phyloP scores from a whole-genome alignment of 148 eudicot genomes.

The Pouteria glomerata region DNA sequence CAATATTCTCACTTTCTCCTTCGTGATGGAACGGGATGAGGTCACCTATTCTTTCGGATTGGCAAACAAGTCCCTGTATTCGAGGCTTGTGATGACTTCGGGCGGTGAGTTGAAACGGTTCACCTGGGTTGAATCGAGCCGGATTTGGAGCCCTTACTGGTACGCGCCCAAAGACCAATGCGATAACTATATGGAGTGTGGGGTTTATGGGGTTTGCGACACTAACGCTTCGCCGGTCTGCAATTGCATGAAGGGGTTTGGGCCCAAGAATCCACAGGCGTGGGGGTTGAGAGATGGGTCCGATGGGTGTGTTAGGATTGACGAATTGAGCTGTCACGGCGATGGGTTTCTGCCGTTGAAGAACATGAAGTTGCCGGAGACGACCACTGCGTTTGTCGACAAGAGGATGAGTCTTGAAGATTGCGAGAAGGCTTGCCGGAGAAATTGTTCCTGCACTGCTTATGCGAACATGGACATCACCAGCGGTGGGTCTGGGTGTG shows the following conservation, averaged over 20 bases:
- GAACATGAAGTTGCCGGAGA: constrained; percentile 59
- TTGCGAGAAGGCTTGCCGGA: constrained; percentile 40
- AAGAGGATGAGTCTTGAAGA: constrained; percentile 27
- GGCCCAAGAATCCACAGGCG: constrained; percentile 26
- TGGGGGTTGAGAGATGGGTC: constrained; percentile 60
- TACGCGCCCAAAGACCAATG: constrained; percentile 60
- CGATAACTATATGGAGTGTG: constrained; percentile 50
- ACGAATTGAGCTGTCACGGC: constrained; percentile 25
- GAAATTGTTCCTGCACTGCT: constrained; percentile 55
- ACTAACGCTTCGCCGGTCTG: constrained; percentile 35
- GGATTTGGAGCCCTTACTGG: constrained; percentile 54
- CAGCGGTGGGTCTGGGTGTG: constrained; percentile 38
- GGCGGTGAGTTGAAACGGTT: constrained; percentile 28
- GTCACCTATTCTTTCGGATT: constrained; percentile 30
- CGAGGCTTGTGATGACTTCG: constrained; percentile 35
- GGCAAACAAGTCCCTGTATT: constrained; percentile 22
- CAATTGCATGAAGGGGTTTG: constrained; percentile 49
- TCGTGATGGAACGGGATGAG: constrained; percentile 17
- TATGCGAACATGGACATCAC: constrained; percentile 30
- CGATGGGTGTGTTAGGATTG: constrained; percentile 41
- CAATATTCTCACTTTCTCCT: constrained; percentile 27
- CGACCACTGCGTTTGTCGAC: constrained; percentile 31
- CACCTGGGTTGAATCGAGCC: constrained; percentile 40
- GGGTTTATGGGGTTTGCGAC: constrained; percentile 46
- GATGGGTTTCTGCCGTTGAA: constrained; percentile 48